A percentile compares a stretch with the other conserved stretches of the same genome.
Evolutionary conservation across 164 flowering plant species (phyloP).

Genomic region (Litsea cubeba): DNA sequence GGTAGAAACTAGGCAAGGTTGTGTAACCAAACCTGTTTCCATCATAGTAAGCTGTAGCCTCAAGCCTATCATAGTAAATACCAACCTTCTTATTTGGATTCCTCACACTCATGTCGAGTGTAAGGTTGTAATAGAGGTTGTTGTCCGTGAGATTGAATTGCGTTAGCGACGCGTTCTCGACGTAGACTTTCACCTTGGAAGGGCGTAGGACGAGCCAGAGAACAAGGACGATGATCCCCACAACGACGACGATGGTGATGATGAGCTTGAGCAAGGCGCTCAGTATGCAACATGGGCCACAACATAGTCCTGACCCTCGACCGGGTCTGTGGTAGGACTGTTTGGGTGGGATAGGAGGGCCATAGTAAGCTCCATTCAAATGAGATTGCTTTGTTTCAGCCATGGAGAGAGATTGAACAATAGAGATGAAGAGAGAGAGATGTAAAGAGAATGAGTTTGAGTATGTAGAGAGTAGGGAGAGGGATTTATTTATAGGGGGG

Average conservation of each 20-base stretch:
- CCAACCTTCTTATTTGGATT: slow-evolving; percentile 38
- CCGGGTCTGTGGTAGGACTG: slow-evolving; percentile 28
- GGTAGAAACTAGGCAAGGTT: slow-evolving; percentile 26
- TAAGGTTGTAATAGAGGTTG: slow-evolving; percentile 27
- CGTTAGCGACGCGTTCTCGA: slow-evolving; percentile 30
- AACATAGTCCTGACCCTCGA: slow-evolving; percentile 18
- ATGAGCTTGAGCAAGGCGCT: slow-evolving; percentile 27
- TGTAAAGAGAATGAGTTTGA: background rate
- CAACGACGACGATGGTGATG: slow-evolving; percentile 11
- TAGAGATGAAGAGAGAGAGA: slow-evolving; percentile 3
- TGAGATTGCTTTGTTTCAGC: slow-evolving; percentile 16
- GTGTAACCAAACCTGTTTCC: slow-evolving; percentile 14
- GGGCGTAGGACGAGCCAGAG: slow-evolving; percentile 39
- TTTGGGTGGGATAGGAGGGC: slow-evolving; percentile 40
- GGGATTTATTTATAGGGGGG: background rate
- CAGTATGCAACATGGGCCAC: slow-evolving; percentile 20
- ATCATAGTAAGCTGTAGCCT: slow-evolving; percentile 25
- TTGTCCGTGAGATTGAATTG: slow-evolving; percentile 21
- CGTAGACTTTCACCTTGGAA: slow-evolving; percentile 23
- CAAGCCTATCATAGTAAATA: slow-evolving; percentile 31
- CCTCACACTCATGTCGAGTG: slow-evolving; percentile 25
- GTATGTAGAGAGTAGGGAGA: background rate
- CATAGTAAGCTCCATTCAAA: slow-evolving; percentile 39
- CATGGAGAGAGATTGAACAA: slow-evolving; percentile 12
- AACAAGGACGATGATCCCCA: slow-evolving; percentile 29